Evolutionary conservation across 1,284 basidiomycete species (phyloP).

Genomic region (Tetrapyrgos nigripes): DNA sequence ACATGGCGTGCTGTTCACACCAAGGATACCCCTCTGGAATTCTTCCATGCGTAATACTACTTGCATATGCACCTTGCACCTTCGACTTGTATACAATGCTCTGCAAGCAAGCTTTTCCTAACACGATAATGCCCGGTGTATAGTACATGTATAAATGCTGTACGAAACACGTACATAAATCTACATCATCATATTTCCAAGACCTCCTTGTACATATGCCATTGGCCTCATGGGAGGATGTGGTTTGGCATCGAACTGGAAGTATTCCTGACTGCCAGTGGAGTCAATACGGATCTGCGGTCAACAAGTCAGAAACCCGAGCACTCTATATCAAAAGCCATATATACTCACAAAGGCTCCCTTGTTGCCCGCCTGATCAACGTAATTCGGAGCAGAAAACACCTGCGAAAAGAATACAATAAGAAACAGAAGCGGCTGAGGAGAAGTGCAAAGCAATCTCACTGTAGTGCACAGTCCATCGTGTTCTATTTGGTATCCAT

Average conservation of each 20-base stretch:
- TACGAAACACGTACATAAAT: background rate
- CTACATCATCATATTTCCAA: constrained; percentile 68
- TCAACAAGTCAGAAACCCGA: too few species aligned
- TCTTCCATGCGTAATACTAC: constrained; percentile 68
- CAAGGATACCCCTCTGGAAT: constrained; percentile 62
- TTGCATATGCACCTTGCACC: too few species aligned
- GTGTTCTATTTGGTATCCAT: constrained; percentile 90
- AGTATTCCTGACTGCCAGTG: constrained; percentile 76
- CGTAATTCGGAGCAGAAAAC: constrained; percentile 87
- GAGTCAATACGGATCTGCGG: constrained; percentile 85
- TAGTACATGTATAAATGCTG: background rate
- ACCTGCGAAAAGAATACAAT: constrained; percentile 51
- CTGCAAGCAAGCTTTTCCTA: too few species aligned
- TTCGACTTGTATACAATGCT: too few species aligned
- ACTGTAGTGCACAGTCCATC: constrained; percentile 88
- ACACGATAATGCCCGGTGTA: too few species aligned
- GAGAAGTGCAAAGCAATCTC: background rate
- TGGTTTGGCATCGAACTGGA: constrained; percentile 86
- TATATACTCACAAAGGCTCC: constrained; percentile 73
- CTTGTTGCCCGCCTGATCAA: constrained; percentile 83
- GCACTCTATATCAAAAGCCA: constrained; percentile 7
- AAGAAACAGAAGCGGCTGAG: constrained; percentile 4
- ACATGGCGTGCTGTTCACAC: constrained; percentile 72
- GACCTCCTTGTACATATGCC: constrained; percentile 80
- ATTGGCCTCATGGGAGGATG: constrained; percentile 94